These are phyloP conservation scores for Monilinia fructigena DNA, from an alignment of 2,329 filamentous ascomycete species.

Conservation along the genomic window DNA sequence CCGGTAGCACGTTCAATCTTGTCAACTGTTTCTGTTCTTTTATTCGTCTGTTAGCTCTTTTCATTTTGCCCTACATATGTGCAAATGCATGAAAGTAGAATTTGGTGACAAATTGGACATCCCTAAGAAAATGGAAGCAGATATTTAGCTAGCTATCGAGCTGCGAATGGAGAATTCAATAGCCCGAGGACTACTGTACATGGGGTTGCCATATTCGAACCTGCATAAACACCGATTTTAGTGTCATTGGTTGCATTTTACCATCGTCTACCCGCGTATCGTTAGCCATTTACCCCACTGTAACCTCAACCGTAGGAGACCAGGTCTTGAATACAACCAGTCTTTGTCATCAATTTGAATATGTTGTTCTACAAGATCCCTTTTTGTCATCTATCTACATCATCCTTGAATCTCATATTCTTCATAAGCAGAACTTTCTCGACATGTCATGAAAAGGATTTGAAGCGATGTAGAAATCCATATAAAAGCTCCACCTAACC, in stretches of 20 bases:
- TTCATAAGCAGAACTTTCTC: not conserved
- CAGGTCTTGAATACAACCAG: not conserved
- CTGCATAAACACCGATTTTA: conserved; percentile 21
- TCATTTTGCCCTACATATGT: too few relatives aligned
- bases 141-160: not conserved
- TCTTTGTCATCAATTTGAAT: not conserved
- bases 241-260: not conserved
- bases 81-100: not conserved
- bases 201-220: not conserved
- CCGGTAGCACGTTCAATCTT: not conserved
- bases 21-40: not conserved
- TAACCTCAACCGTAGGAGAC: not conserved
- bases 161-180: not conserved
- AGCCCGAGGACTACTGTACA: not conserved
- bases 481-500: not conserved
- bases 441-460: not conserved
- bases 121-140: not conserved
- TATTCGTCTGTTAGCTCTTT: not conserved
- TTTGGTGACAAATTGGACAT: not conserved
- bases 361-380: not conserved
- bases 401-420: too few relatives aligned
- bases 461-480: not conserved
- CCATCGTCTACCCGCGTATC: not conserved
- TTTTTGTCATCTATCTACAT: not conserved
- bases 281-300: not conserved